A percentile compares a stretch with the other conserved stretches of the same genome.
phyloP scores from a whole-genome alignment of 2,329 filamentous ascomycete species.

The Atkinsonella texensis region DNA sequence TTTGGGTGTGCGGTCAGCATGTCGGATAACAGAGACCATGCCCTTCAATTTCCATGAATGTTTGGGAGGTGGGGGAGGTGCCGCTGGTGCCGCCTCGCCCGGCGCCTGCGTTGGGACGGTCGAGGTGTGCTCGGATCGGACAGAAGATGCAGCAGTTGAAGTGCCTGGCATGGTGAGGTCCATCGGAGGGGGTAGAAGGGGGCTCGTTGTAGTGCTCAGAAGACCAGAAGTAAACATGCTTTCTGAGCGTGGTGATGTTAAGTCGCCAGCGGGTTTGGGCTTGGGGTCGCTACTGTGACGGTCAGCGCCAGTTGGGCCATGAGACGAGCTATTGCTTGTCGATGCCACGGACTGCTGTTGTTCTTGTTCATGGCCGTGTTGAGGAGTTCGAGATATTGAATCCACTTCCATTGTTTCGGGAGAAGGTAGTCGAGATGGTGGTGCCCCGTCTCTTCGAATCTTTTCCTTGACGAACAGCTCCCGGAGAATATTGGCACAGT shows the following conservation, averaged over 20 bases:
- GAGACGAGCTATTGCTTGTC: conserved; percentile 17
- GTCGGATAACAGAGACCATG: conserved; percentile 89
- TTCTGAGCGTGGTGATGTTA: conserved; percentile 22
- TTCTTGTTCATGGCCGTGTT: conserved; percentile 29
- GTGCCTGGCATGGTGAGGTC: conserved; percentile 17
- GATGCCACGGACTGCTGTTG: conserved; percentile 12
- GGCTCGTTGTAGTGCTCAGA: conserved; percentile 24
- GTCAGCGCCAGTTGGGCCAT: conserved; percentile 8
- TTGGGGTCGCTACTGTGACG: conserved; percentile 13
- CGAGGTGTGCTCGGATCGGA: conserved; percentile 19
- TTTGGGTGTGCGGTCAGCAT: conserved; percentile 94
- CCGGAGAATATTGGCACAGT: conserved; percentile 72
- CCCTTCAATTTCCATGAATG: conserved; percentile 98
- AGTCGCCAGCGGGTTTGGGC: conserved; percentile 14
- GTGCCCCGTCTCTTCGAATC: conserved; percentile 45
- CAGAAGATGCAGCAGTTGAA: conserved; percentile 25
- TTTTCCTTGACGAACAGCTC: conserved; percentile 82
- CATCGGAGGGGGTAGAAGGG: conserved; percentile 21
- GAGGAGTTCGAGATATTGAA: conserved; percentile 22
- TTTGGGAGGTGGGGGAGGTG: conserved; percentile 60
- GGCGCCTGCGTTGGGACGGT: conserved; percentile 11
- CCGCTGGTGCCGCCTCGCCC: conserved; percentile 33
- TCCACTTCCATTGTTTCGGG: conserved; percentile 33
- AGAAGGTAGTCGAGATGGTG: conserved; percentile 40
- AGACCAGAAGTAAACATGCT: conserved; percentile 19